Evolutionary conservation across 768 basidiomycete genomes (phyloP), one percentile per base, ranked within the genome.

Genomic region (Suillus subalutaceus): DNA sequence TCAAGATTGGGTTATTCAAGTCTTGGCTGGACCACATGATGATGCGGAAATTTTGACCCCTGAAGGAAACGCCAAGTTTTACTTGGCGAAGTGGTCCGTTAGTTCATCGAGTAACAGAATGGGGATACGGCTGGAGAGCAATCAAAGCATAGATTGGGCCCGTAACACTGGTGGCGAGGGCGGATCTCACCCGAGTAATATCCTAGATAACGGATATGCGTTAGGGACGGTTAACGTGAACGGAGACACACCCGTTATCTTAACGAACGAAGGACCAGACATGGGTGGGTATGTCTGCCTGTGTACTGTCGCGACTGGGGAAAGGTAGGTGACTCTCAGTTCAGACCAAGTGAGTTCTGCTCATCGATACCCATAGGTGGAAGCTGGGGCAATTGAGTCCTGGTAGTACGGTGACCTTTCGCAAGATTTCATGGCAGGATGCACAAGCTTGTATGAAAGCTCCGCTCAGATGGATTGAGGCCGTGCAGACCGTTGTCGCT

Each of bases 171-270:
- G 90, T 15, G 89, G 89, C 0, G 84, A 90, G 66, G 90, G 89
- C 2, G 90, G 89, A 0, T 84, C 86, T 18, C 90, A 91, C 70
- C 88, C 89, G 0, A 85, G 85, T 48, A 91, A 91, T 67, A 87
- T 90, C 43, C 80, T 89, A 23, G 86, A 89, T 65, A 88, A 87
- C 56, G 86, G 83, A 5, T 89, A 89, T 68, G 83, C 83, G 0
- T 71, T 78, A 30, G 88, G 87, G 6, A 78, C 83, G 1, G 69
- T 90, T 66, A 89, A 90, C 69, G 65, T 89, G 62, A 91, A 90
- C 68, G 89, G 89, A 2, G 89, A 91, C 71, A 89, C 88, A 0
- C 89, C 90, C 0, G 87, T 90, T 2, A 84, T 90, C n/a, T 75
- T 90, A 61, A 82, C 83, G 5, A 81, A 82, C 35, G 90, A 90